Evolutionary conservation across 352 stramenopile genomes (phyloP).

Genomic region (Phytopythium ostracodes): DNA sequence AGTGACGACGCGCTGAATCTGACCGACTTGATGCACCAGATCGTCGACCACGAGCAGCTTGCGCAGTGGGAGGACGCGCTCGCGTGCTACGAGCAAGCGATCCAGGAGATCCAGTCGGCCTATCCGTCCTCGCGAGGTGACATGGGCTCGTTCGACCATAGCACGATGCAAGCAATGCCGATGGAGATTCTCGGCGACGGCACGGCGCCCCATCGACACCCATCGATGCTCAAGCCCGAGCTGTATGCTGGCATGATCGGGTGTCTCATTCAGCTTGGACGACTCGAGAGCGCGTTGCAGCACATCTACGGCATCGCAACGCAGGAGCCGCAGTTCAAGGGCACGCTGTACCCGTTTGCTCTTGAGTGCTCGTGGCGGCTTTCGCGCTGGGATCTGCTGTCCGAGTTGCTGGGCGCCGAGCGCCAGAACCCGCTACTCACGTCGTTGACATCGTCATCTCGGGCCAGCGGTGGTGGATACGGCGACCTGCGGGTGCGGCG

Average conservation of each 20-base stretch:
- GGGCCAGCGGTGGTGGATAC: conserved; percentile 9
- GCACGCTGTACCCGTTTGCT: conserved; percentile 75
- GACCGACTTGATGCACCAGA: conserved; percentile 63
- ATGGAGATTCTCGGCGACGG: conserved; percentile 20
- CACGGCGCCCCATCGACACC: conserved; percentile 29
- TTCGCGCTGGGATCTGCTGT: conserved; percentile 76
- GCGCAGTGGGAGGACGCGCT: conserved; percentile 75
- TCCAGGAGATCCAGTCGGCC: conserved; percentile 60
- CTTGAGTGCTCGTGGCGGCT: conserved; percentile 86
- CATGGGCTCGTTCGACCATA: background rate
- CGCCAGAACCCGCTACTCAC: conserved; percentile 58
- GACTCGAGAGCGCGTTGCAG: conserved; percentile 79
- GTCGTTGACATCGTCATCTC: conserved; percentile 19
- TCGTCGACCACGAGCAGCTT: conserved; percentile 66
- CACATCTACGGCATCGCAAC: conserved; percentile 86
- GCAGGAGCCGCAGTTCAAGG: conserved; percentile 71
- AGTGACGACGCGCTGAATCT: conserved; percentile 45
- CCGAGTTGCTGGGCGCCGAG: conserved; percentile 70
- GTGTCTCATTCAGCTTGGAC: conserved; percentile 81
- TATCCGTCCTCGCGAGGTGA: conserved; percentile 17
- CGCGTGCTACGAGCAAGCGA: conserved; percentile 74
- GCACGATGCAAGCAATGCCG: conserved; percentile 8
- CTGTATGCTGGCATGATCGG: conserved; percentile 81
- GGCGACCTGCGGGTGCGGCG: conserved; percentile 40
- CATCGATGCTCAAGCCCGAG: conserved; percentile 56